Evolutionary conservation across 108 stramenopile species (phyloP), one percentile per base, ranked within the genome.

Genomic region (Nannochloropsis oceanica): DNA sequence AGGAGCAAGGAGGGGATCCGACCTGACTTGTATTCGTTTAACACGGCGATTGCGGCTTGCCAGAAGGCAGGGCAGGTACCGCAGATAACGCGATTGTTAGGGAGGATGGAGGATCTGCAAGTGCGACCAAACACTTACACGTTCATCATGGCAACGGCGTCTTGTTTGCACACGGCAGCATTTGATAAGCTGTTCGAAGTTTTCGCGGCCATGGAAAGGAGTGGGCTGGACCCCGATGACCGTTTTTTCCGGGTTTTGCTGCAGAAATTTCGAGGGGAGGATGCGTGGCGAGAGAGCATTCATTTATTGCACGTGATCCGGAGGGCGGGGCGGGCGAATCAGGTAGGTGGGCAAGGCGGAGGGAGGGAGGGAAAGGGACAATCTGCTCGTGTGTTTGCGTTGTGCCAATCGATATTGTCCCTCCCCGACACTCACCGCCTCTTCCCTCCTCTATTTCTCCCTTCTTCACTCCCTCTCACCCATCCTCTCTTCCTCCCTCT

Each of bases 31-130:
- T 25, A 79, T 43, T 14, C 79, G 8, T 87, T 80, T 84, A 87
- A 87, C 44, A 87, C 87, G 42, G 84, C 87, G 14, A 84, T 87
- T 27, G 44, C 87, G 80, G 87, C 87, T 13, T 87, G 87, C 50
- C 83, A 80, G 22, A 80, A 80, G 13, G 80, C 83, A 0, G 87
- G 84, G 3, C 44, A 87, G 25, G 20, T 83, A 80, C 43, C 79
- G 34, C 86, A 34, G 42, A 82, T 82, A 34, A 27, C 82, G 22
- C 59, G 44, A 13, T 27, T 87, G 43, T 43, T 87, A 0, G 44
- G 43, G 80, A 42, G 50, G 24, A 83, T 87, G 86, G 25, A 82
- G 12, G 44, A 11, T 27, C 79, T 34, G 27, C 83, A 83, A 42
- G 10, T 83, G 2, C 27, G 43, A 18, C 87, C 87, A 0, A 59